Percentiles rank a stretch among this genome's conserved stretches.
Conservation (phyloP, 139 green algal genomes). For the Pycnococcus provasolii region DNA sequence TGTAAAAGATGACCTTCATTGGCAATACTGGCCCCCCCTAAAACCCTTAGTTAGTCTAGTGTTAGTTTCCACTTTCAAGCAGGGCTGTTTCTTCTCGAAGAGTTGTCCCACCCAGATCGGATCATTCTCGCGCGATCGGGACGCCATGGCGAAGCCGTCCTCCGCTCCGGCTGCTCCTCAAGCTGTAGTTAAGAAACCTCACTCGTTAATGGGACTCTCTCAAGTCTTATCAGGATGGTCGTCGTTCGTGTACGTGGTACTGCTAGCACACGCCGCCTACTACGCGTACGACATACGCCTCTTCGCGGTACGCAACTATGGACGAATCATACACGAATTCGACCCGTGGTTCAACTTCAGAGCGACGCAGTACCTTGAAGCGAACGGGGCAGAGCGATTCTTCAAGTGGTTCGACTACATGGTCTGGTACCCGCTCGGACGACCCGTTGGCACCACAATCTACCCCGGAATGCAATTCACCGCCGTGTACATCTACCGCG, state of each 20-base stretch:
- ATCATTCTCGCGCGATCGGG: too few species aligned
- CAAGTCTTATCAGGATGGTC: neutral
- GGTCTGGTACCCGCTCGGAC: constrained; percentile 59
- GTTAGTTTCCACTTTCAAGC: too few species aligned
- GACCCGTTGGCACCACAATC: constrained; percentile 59
- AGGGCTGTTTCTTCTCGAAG: too few species aligned
- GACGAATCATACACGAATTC: constrained; percentile 59
- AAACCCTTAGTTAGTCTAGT: too few species aligned
- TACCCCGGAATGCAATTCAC: constrained; percentile 64
- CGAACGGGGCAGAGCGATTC: constrained; percentile 52
- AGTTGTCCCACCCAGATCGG: too few species aligned
- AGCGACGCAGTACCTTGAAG: constrained; percentile 46
- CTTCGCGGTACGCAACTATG: constrained; percentile 15
- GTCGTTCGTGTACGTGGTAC: neutral
- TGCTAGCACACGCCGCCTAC: constrained; percentile 8
- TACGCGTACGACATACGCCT: constrained; percentile 14
- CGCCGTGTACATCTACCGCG: constrained; percentile 33
- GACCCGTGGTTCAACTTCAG: constrained; percentile 69
- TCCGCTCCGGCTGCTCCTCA: too few species aligned
- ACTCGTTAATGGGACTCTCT: too few species aligned
- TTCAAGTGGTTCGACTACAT: constrained; percentile 64
- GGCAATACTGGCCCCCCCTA: too few species aligned
- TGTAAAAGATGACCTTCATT: too few species aligned
- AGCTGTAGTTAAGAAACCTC: too few species aligned
- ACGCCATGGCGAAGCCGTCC: too few species aligned